These are phyloP conservation scores for Dryadomyces sulphureus DNA, from an alignment of 2,329 filamentous ascomycete species.

Conservation along the genomic window DNA sequence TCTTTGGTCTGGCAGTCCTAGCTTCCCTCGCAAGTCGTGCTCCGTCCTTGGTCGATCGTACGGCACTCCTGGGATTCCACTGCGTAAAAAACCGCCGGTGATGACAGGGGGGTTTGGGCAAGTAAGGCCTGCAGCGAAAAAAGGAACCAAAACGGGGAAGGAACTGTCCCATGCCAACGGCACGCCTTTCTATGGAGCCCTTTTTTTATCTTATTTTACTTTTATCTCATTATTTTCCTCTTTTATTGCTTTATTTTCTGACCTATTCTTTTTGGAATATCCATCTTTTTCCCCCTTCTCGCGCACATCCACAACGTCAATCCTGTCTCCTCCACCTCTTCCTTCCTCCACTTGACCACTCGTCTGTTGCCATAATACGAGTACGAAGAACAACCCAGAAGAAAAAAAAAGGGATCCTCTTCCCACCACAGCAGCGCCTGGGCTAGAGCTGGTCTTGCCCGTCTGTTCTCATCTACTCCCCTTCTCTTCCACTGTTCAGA, in stretches of 20 bases:
- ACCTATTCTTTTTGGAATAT: not conserved
- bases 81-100: not conserved
- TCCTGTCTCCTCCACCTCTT: not conserved
- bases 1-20: too few relatives aligned
- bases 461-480: not conserved
- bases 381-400: not conserved
- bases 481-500: not conserved
- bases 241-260: slow-evolving; percentile 1
- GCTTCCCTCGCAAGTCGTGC: too few relatives aligned
- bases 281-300: not conserved
- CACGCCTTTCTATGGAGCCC: not conserved
- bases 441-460: not conserved
- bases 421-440: not conserved
- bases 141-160: not conserved
- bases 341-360: not conserved
- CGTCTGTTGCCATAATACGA: not conserved
- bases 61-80: not conserved
- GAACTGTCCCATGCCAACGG: not conserved
- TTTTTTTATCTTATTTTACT: not conserved
- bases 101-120: not conserved
- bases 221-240: not conserved
- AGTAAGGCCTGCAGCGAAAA: not conserved
- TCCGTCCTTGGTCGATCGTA: too few relatives aligned
- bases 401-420: not conserved
- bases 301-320: not conserved